A percentile compares a stretch with the other conserved stretches of the same genome.
phyloP scores from a whole-genome alignment of 2,329 filamentous ascomycete genomes.

The Ophiobolus disseminans region DNA sequence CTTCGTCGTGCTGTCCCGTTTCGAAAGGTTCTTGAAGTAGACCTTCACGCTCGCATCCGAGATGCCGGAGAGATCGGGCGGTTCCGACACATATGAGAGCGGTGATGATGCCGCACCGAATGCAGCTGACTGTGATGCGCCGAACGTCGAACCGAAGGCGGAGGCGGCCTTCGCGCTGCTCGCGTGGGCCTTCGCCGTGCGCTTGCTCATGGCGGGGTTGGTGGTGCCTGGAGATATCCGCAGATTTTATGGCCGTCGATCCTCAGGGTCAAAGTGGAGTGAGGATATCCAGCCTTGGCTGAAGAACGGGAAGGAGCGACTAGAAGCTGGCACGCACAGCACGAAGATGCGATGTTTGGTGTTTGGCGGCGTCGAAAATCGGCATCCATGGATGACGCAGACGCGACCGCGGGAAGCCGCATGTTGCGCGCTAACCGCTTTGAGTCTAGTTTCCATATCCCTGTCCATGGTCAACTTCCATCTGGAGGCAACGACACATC shows the following conservation, averaged over 20 bases:
- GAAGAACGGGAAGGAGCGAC: conserved; percentile 3
- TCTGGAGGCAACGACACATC: conserved; percentile 17
- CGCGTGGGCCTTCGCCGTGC: conserved; percentile 66
- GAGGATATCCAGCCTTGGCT: no score
- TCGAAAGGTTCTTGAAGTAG: conserved; percentile 88
- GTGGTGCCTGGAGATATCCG: not conserved
- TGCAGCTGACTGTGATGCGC: conserved; percentile 51
- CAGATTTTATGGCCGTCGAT: no score
- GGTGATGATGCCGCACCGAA: conserved; percentile 61
- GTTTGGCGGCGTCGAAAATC: no score
- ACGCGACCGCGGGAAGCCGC: no score
- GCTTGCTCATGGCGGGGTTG: conserved; percentile 62
- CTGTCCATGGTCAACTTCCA: conserved; percentile 10
- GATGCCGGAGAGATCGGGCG: conserved; percentile 78
- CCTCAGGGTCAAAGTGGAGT: no score
- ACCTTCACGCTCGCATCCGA: conserved; percentile 84
- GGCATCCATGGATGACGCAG: no score
- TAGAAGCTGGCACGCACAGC: no score
- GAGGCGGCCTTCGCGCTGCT: conserved; percentile 66
- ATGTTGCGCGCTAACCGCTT: no score
- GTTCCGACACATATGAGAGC: conserved; percentile 87
- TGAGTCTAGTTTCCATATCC: no score
- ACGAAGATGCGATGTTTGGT: no score
- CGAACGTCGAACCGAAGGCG: conserved; percentile 45
- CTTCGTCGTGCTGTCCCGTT: conserved; percentile 93